These are phyloP conservation scores for Copromyces sp. DNA, from an alignment of 495 filamentous ascomycete genomes.

Conservation along the genomic window DNA sequence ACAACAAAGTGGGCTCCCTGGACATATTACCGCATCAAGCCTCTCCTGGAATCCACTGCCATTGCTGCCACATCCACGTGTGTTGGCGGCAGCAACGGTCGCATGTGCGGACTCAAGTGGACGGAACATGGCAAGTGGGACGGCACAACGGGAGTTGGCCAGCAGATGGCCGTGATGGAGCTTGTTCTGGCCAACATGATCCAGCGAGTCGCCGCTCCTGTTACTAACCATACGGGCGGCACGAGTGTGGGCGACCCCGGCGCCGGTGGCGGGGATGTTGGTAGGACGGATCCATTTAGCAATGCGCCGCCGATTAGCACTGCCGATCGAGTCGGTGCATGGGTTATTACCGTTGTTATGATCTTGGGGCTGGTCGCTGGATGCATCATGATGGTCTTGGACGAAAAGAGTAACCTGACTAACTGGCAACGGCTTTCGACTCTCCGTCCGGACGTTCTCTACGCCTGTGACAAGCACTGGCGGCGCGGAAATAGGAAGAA, in stretches of 20 bases:
- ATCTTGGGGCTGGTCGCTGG: conserved; percentile 21
- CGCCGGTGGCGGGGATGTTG: conserved; percentile 45
- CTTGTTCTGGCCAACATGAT: conserved; percentile 54
- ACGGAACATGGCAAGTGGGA: conserved; percentile 43
- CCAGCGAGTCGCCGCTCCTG: conserved; percentile 34
- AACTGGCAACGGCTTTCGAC: conserved; percentile 1
- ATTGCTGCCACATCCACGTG: conserved; percentile 57
- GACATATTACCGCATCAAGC: conserved; percentile 49
- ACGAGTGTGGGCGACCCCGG: conserved; percentile 62
- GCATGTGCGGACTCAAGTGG: conserved; percentile 69
- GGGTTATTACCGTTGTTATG: conserved; percentile 44
- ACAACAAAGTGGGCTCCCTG: conserved; percentile 61
- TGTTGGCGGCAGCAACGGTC: conserved; percentile 43
- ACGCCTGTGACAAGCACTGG: background rate
- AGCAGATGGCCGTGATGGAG: conserved; percentile 62
- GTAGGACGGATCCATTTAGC: conserved; percentile 16
- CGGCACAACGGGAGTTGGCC: conserved; percentile 49
- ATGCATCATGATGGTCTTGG: conserved; percentile 27
- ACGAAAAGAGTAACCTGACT: conserved; percentile 15
- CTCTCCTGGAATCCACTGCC: conserved; percentile 52
- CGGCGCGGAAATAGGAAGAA: background rate
- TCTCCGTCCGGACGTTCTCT: background rate
- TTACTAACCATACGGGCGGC: conserved; percentile 59
- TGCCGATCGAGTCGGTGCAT: conserved; percentile 50
- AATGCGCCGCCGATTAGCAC: conserved; percentile 28